Percentiles rank a stretch among this genome's conserved stretches.
phyloP scores from a whole-genome alignment of 1,284 basidiomycete species.

The Apiotrichum laibachii region DNA sequence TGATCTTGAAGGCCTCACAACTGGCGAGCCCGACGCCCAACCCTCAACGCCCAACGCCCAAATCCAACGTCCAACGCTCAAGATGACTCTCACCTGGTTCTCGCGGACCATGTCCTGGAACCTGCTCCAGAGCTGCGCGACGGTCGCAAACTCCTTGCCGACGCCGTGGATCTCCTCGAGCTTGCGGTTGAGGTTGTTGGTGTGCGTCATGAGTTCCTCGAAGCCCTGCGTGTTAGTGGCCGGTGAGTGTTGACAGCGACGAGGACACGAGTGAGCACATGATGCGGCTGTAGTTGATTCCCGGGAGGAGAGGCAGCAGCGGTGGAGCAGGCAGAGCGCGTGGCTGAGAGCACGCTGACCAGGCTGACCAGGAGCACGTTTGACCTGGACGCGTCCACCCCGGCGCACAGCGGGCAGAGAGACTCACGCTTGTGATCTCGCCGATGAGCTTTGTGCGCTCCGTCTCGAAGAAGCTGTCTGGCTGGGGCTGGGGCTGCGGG shows the following conservation, averaged over 20 bases:
- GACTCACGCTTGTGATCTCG: slow-evolving; percentile 48
- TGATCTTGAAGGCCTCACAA: no score
- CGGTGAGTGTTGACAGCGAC: no score
- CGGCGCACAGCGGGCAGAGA: neutral
- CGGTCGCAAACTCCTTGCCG: slow-evolving; percentile 87
- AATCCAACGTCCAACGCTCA: no score
- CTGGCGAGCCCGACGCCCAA: no score
- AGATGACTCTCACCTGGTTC: slow-evolving; percentile 41
- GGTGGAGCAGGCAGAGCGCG: no score
- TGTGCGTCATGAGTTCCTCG: slow-evolving; percentile 78
- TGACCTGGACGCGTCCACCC: no score
- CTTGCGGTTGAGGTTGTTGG: slow-evolving; percentile 85
- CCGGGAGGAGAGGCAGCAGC: no score
- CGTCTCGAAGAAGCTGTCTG: slow-evolving; percentile 43
- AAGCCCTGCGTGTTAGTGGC: slow-evolving; percentile 75
- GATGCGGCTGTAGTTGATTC: no score
- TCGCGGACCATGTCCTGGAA: slow-evolving; percentile 44
- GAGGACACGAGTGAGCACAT: neutral
- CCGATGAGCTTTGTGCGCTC: slow-evolving; percentile 47
- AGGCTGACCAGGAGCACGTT: no score
- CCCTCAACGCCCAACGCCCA: no score
- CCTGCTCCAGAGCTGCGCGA: slow-evolving; percentile 75
- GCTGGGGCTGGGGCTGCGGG: neutral
- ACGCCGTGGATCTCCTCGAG: slow-evolving; percentile 88
- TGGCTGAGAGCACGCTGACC: no score